Percentiles rank a stretch among this genome's conserved stretches.
Evolutionary conservation across 177 flowering plant genomes (phyloP).

Genomic region (Vitis hybrid): DNA sequence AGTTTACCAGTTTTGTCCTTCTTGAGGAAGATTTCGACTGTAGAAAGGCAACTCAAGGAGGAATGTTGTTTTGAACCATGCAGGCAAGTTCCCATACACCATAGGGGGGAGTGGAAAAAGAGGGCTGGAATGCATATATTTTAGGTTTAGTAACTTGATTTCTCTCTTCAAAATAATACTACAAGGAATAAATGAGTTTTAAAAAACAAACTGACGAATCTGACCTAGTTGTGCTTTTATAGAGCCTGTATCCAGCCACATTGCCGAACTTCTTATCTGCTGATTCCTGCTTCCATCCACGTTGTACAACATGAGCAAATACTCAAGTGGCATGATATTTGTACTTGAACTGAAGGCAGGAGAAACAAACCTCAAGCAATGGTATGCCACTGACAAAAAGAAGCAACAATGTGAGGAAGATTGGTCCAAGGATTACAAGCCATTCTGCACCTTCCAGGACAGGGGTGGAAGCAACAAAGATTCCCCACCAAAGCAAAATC

Average conservation of each 20-base stretch:
- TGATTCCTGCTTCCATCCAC: conserved; percentile 58
- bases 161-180: not conserved
- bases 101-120: conserved; percentile 73
- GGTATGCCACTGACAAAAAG: conserved; percentile 97
- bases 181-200: not conserved
- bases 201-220: not conserved
- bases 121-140: conserved; percentile 55
- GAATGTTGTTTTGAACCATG: conserved; percentile 66
- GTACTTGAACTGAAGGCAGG: not conserved
- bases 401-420: conserved; percentile 82
- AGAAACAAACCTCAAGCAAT: conserved; percentile 74
- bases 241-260: conserved; percentile 50
- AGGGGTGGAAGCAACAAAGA: conserved; percentile 80
- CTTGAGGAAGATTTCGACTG: conserved; percentile 64
- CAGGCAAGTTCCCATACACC: conserved; percentile 68
- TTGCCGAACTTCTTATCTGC: conserved; percentile 82
- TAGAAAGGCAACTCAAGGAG: conserved; percentile 91
- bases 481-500: conserved; percentile 98
- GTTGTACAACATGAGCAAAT: conserved; percentile 8
- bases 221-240: conserved; percentile 82
- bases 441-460: conserved; percentile 79
- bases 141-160: conserved; percentile 9
- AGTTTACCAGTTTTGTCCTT: conserved; percentile 49
- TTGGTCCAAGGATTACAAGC: conserved; percentile 85
- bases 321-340: not conserved